Conservation (phyloP, 176 grass and related monocot species). For the Canna indica region DNA sequence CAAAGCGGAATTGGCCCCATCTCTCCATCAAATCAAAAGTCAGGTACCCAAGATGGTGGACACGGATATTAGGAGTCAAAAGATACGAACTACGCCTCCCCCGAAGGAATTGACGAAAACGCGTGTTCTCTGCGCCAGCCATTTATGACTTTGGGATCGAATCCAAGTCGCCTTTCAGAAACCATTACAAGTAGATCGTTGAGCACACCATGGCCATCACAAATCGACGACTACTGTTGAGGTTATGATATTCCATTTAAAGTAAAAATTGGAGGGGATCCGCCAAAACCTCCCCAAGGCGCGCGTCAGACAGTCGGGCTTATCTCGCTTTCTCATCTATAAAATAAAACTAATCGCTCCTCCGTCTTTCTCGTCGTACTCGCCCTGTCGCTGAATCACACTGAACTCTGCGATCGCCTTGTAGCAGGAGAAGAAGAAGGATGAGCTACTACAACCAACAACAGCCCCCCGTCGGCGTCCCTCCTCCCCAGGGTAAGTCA, state of each 20-base stretch:
- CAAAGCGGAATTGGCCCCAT: too few relatives aligned
- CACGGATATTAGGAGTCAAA: too few relatives aligned
- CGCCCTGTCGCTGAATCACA: neutral
- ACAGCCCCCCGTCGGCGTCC: slow-evolving; percentile 54
- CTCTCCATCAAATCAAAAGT: too few relatives aligned
- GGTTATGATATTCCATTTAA: too few relatives aligned
- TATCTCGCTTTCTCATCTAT: neutral
- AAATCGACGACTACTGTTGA: neutral
- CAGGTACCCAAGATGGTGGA: too few relatives aligned
- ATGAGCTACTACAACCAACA: slow-evolving; percentile 74
- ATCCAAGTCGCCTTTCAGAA: neutral
- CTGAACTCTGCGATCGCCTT: neutral
- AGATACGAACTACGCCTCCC: too few relatives aligned
- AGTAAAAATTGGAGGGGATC: too few relatives aligned
- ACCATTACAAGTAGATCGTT: too few relatives aligned
- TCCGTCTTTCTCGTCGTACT: neutral
- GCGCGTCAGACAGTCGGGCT: neutral
- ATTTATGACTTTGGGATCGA: neutral
- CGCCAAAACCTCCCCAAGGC: neutral
- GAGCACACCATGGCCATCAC: too few relatives aligned
- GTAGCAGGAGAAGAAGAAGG: neutral
- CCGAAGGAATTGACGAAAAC: neutral
- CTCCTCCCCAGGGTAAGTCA: slow-evolving; percentile 51
- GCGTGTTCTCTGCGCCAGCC: neutral
- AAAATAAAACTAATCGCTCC: neutral